phyloP scores from a whole-genome alignment of 1,284 basidiomycete genomes.

The Cryptococcus sp. region DNA sequence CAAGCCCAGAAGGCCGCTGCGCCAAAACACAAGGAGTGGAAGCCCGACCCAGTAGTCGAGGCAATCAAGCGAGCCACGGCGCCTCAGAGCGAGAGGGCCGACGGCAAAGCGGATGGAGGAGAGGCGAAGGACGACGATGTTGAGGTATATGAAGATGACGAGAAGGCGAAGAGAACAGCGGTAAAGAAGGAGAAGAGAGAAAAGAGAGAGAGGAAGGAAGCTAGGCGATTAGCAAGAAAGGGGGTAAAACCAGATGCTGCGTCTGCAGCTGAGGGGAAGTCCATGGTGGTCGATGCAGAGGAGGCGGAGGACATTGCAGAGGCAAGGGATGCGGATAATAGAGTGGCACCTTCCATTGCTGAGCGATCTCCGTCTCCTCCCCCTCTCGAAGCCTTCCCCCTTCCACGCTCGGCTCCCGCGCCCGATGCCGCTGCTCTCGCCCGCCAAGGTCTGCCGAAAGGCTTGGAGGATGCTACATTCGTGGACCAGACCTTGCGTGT shows the following conservation, averaged over 20 bases:
- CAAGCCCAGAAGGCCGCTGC: conserved; percentile 48
- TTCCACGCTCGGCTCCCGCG: conserved; percentile 64
- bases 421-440: conserved; percentile 67
- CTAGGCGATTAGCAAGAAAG: conserved; percentile 17
- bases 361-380: conserved; percentile 23
- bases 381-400: conserved; percentile 59
- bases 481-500: conserved; percentile 60
- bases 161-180: conserved; percentile 22
- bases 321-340: not conserved
- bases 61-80: conserved; percentile 10
- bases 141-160: conserved; percentile 21
- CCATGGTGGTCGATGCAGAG: conserved; percentile 10
- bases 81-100: not conserved
- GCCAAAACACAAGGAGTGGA: conserved; percentile 41
- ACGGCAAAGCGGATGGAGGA: conserved; percentile 13
- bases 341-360: conserved; percentile 10
- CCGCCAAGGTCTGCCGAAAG: conserved; percentile 72
- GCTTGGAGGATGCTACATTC: conserved; percentile 66
- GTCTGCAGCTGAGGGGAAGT: conserved; percentile 19
- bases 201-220: conserved; percentile 17
- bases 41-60: conserved; percentile 16
- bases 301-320: conserved; percentile 11
- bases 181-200: conserved; percentile 18
- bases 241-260: conserved; percentile 23
- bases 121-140: conserved; percentile 25